Conservation (phyloP, 441 rosid species). For the Corymbia citriodora region DNA sequence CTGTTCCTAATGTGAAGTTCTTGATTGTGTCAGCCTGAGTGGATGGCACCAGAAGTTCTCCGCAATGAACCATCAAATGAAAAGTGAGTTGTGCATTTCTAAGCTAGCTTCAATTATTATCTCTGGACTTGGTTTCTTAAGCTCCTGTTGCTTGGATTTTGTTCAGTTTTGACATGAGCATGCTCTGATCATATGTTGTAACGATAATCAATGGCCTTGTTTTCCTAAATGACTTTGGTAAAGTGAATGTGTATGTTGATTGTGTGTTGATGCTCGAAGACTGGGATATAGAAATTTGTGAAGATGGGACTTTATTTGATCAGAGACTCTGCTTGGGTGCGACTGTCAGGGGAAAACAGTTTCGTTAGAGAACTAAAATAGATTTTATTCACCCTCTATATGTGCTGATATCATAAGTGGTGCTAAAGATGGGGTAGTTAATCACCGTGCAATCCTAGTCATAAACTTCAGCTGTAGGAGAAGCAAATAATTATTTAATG, state of each 20-base stretch:
- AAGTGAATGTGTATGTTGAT: background rate
- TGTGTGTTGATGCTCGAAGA: background rate
- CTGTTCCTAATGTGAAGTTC: constrained; percentile 18
- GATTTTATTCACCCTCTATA: background rate
- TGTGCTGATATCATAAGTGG: background rate
- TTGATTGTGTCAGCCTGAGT: constrained; percentile 72
- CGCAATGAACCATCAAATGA: constrained; percentile 97
- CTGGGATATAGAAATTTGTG: background rate
- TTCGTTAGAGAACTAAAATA: background rate
- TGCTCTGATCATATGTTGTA: background rate
- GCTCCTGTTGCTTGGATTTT: background rate
- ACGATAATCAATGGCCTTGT: background rate
- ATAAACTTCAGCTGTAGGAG: background rate
- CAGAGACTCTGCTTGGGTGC: background rate
- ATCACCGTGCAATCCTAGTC: background rate
- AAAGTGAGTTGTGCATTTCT: constrained; percentile 55
- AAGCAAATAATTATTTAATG: background rate
- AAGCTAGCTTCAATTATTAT: background rate
- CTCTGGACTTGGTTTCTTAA: background rate
- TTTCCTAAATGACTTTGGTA: background rate
- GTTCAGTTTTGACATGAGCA: background rate
- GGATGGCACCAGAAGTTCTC: constrained; percentile 99
- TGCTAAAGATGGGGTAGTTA: background rate
- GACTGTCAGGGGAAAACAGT: background rate
- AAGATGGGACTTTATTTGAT: background rate